A percentile compares a stretch with the other conserved stretches of the same genome.
phyloP scores from a whole-genome alignment of 1,139 yeast genomes.

The Hyphopichia pseudoburtonii region DNA sequence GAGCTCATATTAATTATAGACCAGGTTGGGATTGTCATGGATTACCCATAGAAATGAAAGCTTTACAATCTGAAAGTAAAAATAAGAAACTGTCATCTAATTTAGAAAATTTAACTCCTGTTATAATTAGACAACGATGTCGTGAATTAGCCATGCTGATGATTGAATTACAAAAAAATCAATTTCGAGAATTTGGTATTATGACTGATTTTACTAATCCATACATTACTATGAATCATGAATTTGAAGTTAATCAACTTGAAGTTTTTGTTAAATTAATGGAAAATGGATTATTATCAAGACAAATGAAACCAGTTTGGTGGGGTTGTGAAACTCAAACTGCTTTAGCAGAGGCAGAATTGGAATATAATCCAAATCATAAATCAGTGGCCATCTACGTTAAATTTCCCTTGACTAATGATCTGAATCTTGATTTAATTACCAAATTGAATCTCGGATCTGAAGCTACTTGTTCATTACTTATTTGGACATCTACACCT shows the following conservation, averaged over 20 bases:
- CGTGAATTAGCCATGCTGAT: slow-evolving; percentile 65
- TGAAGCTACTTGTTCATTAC: slow-evolving; percentile 14
- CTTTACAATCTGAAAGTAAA: slow-evolving; percentile 47
- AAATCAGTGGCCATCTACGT: slow-evolving; percentile 70
- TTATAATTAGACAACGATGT: slow-evolving; percentile 59
- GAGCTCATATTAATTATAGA: slow-evolving; percentile 62
- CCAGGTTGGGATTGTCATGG: slow-evolving; percentile 99
- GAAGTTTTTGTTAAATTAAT: slow-evolving; percentile 66
- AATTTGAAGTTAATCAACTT: slow-evolving; percentile 75
- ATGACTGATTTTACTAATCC: slow-evolving; percentile 79
- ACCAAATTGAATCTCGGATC: slow-evolving; percentile 4
- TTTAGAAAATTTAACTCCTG: slow-evolving; percentile 17
- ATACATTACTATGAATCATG: slow-evolving; percentile 70
- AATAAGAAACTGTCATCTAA: too few species aligned
- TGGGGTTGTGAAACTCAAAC: slow-evolving; percentile 96
- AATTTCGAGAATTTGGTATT: slow-evolving; percentile 70
- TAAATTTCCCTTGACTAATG: slow-evolving; percentile 54
- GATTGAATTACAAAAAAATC: slow-evolving; percentile 59
- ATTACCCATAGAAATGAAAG: slow-evolving; percentile 88
- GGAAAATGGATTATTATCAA: slow-evolving; percentile 63
- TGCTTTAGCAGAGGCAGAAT: slow-evolving; percentile 94
- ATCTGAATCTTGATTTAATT: slow-evolving; percentile 6
- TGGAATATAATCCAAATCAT: slow-evolving; percentile 79
- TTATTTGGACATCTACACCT: slow-evolving; percentile 98
- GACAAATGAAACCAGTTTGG: slow-evolving; percentile 93